Percentiles rank a stretch among this genome's conserved stretches.
phyloP scores from a whole-genome alignment of 2,329 filamentous ascomycete species.

The Periconia sp. region DNA sequence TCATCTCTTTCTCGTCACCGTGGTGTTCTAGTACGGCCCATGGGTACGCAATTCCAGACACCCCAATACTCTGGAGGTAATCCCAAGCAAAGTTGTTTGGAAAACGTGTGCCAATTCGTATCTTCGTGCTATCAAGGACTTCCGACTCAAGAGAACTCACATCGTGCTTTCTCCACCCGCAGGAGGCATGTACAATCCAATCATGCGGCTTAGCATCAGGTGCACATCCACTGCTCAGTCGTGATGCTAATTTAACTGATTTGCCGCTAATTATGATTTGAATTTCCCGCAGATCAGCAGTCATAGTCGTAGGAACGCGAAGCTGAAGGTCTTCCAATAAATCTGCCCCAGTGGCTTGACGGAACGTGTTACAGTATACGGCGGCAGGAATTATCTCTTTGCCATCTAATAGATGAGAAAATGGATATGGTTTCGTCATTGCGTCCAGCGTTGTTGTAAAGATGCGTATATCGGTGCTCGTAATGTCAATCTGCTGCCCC shows the following conservation, averaged over 20 bases:
- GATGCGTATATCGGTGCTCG: conserved; percentile 14
- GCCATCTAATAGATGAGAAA: conserved; percentile 48
- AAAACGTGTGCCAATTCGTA: conserved; percentile 34
- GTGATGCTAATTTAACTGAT: conserved; percentile 43
- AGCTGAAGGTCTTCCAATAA: conserved; percentile 42
- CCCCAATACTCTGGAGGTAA: conserved; percentile 49
- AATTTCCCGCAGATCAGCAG: conserved; percentile 39
- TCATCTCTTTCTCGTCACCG: conserved; percentile 48
- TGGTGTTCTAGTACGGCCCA: conserved; percentile 51
- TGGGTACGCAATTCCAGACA: conserved; percentile 50
- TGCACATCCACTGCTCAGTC: conserved; percentile 12
- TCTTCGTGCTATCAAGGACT: conserved; percentile 31
- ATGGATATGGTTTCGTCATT: conserved; percentile 50
- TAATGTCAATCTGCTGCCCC: conserved; percentile 15
- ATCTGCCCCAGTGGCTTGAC: conserved; percentile 37
- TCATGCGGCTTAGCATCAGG: conserved; percentile 17
- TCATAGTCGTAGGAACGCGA: conserved; percentile 46
- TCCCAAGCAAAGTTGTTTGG: conserved; percentile 45
- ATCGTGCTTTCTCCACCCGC: conserved; percentile 15
- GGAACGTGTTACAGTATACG: conserved; percentile 50
- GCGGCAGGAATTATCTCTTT: conserved; percentile 54
- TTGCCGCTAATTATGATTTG: conserved; percentile 45
- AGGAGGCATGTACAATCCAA: conserved; percentile 45
- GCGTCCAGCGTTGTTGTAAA: conserved; percentile 45
- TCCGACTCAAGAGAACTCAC: conserved; percentile 13